Percentiles rank a stretch among this genome's conserved stretches.
Conservation (phyloP, 2,329 filamentous ascomycete genomes). For the Ilyonectria sp. region DNA sequence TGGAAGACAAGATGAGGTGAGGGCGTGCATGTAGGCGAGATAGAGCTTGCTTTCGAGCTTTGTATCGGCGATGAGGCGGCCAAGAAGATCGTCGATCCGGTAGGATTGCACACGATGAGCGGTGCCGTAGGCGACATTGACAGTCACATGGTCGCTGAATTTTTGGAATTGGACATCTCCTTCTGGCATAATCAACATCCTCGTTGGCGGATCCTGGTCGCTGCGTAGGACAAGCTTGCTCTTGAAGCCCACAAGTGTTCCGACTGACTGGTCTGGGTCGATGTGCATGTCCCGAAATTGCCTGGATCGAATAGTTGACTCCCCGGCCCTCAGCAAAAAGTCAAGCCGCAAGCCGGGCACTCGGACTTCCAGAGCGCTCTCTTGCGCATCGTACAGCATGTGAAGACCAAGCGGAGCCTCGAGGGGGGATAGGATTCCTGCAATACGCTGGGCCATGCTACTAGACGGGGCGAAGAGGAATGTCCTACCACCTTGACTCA, state of each 20-base stretch:
- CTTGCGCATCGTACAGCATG: conserved; percentile 2
- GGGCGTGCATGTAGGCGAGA: conserved; percentile 66
- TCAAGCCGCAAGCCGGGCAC: conserved; percentile 44
- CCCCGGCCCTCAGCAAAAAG: conserved; percentile 14
- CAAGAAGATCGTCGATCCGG: conserved; percentile 63
- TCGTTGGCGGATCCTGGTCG: conserved; percentile 39
- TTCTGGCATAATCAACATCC: conserved; percentile 57
- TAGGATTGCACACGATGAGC: conserved; percentile 58
- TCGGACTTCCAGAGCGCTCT: not conserved
- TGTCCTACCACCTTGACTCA: not conserved
- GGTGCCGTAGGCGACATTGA: conserved; percentile 45
- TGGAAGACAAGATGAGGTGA: conserved; percentile 67
- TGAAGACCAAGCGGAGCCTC: conserved; percentile 27
- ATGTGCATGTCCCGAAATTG: conserved; percentile 39
- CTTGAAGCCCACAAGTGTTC: conserved; percentile 30
- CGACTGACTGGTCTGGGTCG: conserved; percentile 32
- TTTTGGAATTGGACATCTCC: conserved; percentile 42
- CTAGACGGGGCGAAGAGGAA: conserved; percentile 16
- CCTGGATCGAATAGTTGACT: conserved; percentile 15
- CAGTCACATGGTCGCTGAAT: too few relatives aligned
- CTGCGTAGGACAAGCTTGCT: conserved; percentile 61
- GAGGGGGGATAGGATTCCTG: conserved; percentile 12
- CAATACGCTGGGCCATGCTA: conserved; percentile 3
- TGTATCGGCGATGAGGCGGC: conserved; percentile 65
- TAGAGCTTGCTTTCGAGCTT: conserved; percentile 67